phyloP scores from a whole-genome alignment of 192 early-diverging fungal species.

The Backusella morwellensis region DNA sequence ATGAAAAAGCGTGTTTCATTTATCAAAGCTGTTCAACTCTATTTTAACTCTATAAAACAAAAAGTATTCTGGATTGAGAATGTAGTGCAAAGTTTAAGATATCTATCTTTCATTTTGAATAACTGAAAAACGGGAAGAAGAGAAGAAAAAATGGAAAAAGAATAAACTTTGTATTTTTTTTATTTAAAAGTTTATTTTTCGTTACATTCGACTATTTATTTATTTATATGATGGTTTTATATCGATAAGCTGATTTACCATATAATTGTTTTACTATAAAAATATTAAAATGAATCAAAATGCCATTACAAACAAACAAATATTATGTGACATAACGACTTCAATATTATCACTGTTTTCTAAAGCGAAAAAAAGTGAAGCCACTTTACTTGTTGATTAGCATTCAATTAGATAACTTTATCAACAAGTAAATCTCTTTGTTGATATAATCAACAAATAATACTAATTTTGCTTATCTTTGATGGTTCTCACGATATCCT shows the following conservation, averaged over 20 bases:
- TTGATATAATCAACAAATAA: neutral
- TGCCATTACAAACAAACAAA: neutral
- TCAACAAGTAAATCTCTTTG: neutral
- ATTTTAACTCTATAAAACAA: neutral
- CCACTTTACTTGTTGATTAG: neutral
- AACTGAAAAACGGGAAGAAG: neutral
- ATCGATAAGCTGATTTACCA: neutral
- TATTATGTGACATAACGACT: neutral
- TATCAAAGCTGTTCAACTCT: neutral
- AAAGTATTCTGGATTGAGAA: too few species aligned
- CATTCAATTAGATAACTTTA: neutral
- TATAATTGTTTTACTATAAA: neutral
- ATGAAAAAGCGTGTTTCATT: neutral
- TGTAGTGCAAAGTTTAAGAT: neutral
- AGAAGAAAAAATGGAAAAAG: constrained; percentile 15
- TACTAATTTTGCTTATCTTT: neutral
- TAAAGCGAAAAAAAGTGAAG: neutral
- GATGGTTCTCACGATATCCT: neutral
- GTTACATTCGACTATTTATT: neutral
- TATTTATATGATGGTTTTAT: neutral
- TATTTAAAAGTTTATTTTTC: neutral
- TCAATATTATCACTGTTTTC: neutral
- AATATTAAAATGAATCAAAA: neutral
- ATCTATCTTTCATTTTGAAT: neutral
- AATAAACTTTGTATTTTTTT: neutral